Base-by-base conservation (phyloP, 129 eudicot species). In the Centella asiatica region DNA sequence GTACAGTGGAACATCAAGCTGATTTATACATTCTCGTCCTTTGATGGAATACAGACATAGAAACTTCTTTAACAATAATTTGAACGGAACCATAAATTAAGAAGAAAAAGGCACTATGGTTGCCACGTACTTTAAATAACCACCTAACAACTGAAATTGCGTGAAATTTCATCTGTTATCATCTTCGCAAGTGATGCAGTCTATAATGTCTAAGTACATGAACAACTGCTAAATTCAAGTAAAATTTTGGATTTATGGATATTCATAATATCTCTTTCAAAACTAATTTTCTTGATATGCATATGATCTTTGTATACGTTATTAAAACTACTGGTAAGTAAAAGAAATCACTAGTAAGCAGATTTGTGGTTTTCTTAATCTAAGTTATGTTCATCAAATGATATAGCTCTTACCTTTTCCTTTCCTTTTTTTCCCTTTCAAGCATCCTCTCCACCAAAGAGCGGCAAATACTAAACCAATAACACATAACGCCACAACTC, bases 401-500 rank as follows among this genome's bases (percentile, higher is more conserved):
- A n/a, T 57, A 57, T 61, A 19, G 29, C 32, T 31, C 56, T 66
- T 31, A 74, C 84, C 84, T 70, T 67, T 71, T 56, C 68, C 60
- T 29, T 33, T 28, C 22, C 44, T 29, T 42, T 50, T 70, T 47
- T 75, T 72, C 53, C 74, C 45, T 29, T 22, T 42, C 27, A 79
- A 56, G 55, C 46, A 65, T 22, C 70, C 63, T 74, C 66, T 79
- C 80, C 77, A 70, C 80, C 84, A 70, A 55, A 79, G 77, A 37
- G 74, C n/a, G 47, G 26, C 31, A 24, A 62, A 37, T 34, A 75
- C 39, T 19, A 45, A 32, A 40, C 72, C 24, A 53, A 37, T 27
- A 5, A 62, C 44, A 60, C 26, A 70, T 15, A 26, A 64, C 29
- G 71, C 53, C 67, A 70, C 23, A 66, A 74, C 77, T 61, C 77